A percentile compares a stretch with the other conserved stretches of the same genome.
Conservation (phyloP, 768 basidiomycete species). For the Auriscalpium microsporum region DNA sequence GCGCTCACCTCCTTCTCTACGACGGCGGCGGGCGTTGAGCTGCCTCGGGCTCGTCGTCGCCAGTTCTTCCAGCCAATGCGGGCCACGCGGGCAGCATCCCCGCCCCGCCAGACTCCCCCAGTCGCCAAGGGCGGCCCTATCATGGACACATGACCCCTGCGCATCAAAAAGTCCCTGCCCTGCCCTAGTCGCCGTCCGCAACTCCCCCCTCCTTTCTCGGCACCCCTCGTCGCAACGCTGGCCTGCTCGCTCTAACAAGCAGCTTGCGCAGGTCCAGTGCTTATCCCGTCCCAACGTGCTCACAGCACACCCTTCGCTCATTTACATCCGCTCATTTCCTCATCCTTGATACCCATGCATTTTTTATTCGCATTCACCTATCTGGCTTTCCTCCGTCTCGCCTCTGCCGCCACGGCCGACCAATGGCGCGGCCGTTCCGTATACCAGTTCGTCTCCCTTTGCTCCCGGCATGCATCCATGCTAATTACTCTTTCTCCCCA, state of each 20-base stretch:
- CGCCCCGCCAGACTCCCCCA: no score
- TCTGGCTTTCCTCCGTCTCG: constrained; percentile 23
- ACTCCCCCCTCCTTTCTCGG: neutral
- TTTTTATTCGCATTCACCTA: constrained; percentile 12
- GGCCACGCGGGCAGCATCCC: no score
- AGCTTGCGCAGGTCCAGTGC: constrained; percentile 3
- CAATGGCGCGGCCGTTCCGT: constrained; percentile 73
- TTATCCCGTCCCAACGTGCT: neutral
- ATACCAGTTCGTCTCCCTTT: constrained; percentile 50
- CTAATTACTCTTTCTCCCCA: neutral
- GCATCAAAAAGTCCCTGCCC: no score
- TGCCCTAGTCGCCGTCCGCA: neutral
- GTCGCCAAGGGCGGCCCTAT: no score
- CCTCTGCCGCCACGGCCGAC: constrained; percentile 54
- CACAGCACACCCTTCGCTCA: neutral
- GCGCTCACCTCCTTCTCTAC: no score
- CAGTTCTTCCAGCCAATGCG: no score
- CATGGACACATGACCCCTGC: no score
- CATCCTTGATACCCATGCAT: neutral
- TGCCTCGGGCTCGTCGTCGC: no score
- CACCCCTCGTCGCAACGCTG: neutral
- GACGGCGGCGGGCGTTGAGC: no score
- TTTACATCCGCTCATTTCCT: neutral
- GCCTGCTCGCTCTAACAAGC: neutral
- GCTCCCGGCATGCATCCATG: no score